Percentiles rank a stretch among this genome's conserved stretches.
These are phyloP conservation scores for Lunularia cruciata DNA, from an alignment of 225 moss, liverwort and hornwort species.

Conservation along the genomic window DNA sequence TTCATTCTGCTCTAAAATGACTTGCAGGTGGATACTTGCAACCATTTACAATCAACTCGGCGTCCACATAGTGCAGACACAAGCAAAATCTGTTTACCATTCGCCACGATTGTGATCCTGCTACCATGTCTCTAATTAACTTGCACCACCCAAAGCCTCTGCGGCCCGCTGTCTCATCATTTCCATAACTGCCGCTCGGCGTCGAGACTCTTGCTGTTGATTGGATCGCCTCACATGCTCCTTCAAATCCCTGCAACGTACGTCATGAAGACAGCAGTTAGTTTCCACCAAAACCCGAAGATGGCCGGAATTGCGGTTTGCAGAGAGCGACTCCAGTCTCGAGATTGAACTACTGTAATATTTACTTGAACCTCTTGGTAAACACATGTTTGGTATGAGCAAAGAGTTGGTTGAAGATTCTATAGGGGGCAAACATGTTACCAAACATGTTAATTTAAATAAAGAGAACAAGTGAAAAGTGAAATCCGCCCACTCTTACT, in stretches of 20 bases:
- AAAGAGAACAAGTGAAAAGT: no score
- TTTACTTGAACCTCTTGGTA: no score
- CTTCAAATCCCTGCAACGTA: constrained; percentile 75
- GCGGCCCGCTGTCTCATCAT: constrained; percentile 99
- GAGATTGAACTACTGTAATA: no score
- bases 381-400: no score
- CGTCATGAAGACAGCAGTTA: not conserved
- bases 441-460: no score
- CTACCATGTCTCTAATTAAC: constrained; percentile 38
- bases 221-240: constrained; percentile 90
- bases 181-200: constrained; percentile 97
- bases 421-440: no score
- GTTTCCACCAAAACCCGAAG: no score
- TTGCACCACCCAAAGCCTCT: constrained; percentile 80
- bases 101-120: not conserved
- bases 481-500: no score
- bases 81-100: not conserved
- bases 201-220: constrained; percentile 92
- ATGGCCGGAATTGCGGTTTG: no score
- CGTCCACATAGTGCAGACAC: not conserved
- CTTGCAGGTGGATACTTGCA: constrained; percentile 18
- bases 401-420: no score
- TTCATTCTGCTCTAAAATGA: constrained; percentile 20
- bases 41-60: constrained; percentile 5
- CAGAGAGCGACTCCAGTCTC: no score